A percentile compares a stretch with the other conserved stretches of the same genome.
Evolutionary conservation across 768 basidiomycete genomes (phyloP).

Genomic region (Boletales sp.): DNA sequence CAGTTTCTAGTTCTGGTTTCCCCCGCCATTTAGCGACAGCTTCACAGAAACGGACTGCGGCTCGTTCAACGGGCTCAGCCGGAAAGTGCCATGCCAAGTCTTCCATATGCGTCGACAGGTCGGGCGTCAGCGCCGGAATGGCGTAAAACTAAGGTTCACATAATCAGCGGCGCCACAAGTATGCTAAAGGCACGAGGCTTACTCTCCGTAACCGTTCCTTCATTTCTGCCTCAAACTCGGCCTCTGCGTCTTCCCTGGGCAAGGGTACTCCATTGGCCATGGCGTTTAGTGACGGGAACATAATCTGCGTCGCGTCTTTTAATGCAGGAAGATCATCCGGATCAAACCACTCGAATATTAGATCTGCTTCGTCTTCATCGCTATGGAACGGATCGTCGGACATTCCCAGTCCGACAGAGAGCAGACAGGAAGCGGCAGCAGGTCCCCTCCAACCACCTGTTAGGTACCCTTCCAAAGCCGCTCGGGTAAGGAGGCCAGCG

Average conservation of each 20-base stretch:
- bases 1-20: slow-evolving; percentile 79
- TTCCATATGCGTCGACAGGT: slow-evolving; percentile 78
- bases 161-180: slow-evolving; percentile 4
- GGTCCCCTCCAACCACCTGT: slow-evolving; percentile 77
- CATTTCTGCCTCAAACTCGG: slow-evolving; percentile 77
- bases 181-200: slow-evolving; percentile 24
- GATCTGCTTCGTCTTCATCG: slow-evolving; percentile 32
- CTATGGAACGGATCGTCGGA: slow-evolving; percentile 23
- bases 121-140: slow-evolving; percentile 65
- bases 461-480: slow-evolving; percentile 81
- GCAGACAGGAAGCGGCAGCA: slow-evolving; percentile 63
- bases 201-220: slow-evolving; percentile 65
- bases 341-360: slow-evolving; percentile 56
- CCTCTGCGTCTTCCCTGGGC: slow-evolving; percentile 52
- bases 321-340: slow-evolving; percentile 75
- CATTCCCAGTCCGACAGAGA: slow-evolving; percentile 67
- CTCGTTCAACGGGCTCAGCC: slow-evolving; percentile 76
- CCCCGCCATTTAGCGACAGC: slow-evolving; percentile 81
- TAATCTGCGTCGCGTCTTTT: slow-evolving; percentile 57
- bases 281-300: slow-evolving; percentile 57
- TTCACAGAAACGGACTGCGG: slow-evolving; percentile 76
- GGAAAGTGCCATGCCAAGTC: slow-evolving; percentile 70
- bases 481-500: slow-evolving; percentile 74
- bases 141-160: slow-evolving; percentile 63
- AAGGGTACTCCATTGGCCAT: slow-evolving; percentile 23